Conservation (phyloP, 768 basidiomycete species). For the Galerina marginata region DNA sequence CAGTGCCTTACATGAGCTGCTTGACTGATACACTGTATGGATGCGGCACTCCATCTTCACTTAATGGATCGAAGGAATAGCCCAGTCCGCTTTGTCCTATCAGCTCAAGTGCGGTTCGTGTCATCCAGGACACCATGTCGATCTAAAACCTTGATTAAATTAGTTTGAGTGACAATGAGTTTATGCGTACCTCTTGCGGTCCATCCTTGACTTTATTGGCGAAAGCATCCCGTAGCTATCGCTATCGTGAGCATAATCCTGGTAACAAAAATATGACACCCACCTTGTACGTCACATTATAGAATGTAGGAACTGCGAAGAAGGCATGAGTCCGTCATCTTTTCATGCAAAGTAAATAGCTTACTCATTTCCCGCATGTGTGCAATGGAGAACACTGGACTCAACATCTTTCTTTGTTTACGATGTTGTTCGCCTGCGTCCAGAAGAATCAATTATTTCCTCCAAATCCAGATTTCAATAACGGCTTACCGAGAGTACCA, state of each 20-base stretch:
- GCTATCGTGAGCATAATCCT: background rate
- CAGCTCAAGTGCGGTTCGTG: slow-evolving; percentile 53
- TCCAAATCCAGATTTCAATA: background rate
- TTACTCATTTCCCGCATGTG: slow-evolving; percentile 44
- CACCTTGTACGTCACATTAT: slow-evolving; percentile 37
- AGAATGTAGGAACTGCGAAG: slow-evolving; percentile 42
- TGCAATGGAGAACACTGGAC: slow-evolving; percentile 41
- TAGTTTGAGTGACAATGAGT: background rate
- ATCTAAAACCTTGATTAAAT: slow-evolving; percentile 34
- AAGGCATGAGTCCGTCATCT: background rate
- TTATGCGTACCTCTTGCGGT: slow-evolving; percentile 32
- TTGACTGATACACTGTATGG: slow-evolving; percentile 38
- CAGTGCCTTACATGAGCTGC: slow-evolving; percentile 32
- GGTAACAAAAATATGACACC: background rate
- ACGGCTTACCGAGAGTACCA: slow-evolving; percentile 25
- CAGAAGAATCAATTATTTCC: background rate
- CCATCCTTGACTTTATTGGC: slow-evolving; percentile 29
- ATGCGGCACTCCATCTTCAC: slow-evolving; percentile 33
- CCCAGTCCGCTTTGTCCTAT: slow-evolving; percentile 56
- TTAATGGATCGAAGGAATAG: slow-evolving; percentile 45
- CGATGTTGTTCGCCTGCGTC: slow-evolving; percentile 46
- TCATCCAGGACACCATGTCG: slow-evolving; percentile 42
- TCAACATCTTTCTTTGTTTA: slow-evolving; percentile 45
- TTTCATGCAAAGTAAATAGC: background rate
- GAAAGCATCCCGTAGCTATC: slow-evolving; percentile 32